Evolutionary conservation across 2,329 filamentous ascomycete genomes (phyloP), one percentile per base, ranked within the genome.

Genomic region (Penicillium aurantiogriseum): DNA sequence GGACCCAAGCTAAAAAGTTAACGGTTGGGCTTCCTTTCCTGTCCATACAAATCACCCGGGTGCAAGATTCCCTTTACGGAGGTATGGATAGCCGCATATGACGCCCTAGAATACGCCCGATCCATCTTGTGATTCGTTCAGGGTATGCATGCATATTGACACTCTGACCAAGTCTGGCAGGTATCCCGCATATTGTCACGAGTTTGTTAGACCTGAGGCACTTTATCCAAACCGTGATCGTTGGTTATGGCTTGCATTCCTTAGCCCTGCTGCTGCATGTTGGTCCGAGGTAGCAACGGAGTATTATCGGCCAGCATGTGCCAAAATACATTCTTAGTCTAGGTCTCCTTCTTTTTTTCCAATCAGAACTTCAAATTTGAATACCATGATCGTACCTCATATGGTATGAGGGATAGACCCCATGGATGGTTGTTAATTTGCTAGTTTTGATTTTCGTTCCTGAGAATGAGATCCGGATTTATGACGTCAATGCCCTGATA

Each of bases 401-500:
- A 9, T 7, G n/a, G 29, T 19, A 44, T 52, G 27, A 17, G 10
- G 9, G 13, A 38, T 43, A 21, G n/a, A 29, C 17, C 21, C 23
- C 35, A 15, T 23, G 33, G 23, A 25, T 50, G 21, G 13, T 42
- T 27, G 17, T 50, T 21, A 19, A 42, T 21, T 51, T 43, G n/a
- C 4, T 38, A 13, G 11, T 29, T 51, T 39, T 48, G 9, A 31
- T 39, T 11, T 39, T 10, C 23, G 61, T 60, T 56, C 51, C 60
- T 60, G 57, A 49, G 29, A 31, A 54, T 58, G 17, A 53, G 17
- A 53, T 42, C 53, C 47, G 58, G 55, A 39, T 29, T 38, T 4
- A 58, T 63, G 62, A 64, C 62, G 62, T 64, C 62, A 63, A 39
- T 8, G n/a, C 21, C 19, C 54, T 43, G 46, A 48, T 49, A 35